These are phyloP conservation scores for Calonectria leucothoes DNA, from an alignment of 2,329 filamentous ascomycete species.

Conservation along the genomic window DNA sequence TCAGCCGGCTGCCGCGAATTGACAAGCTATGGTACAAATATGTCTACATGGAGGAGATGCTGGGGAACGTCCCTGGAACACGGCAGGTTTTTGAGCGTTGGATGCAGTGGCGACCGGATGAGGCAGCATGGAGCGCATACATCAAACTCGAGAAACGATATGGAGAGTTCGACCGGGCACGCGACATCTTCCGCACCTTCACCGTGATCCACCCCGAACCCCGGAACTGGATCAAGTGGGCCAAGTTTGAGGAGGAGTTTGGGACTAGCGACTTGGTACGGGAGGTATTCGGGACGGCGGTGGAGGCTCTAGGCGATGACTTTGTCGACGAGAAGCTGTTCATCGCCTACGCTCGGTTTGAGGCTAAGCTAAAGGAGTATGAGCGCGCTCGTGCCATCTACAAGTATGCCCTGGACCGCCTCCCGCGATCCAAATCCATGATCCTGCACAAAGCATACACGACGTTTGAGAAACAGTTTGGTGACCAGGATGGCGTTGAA, in stretches of 20 bases:
- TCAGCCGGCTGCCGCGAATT: conserved; percentile 88
- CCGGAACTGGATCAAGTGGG: conserved; percentile 99
- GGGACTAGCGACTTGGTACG: conserved; percentile 92
- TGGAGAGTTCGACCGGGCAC: conserved; percentile 88
- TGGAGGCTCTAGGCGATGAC: conserved; percentile 91
- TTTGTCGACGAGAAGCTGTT: conserved; percentile 97
- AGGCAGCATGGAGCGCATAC: conserved; percentile 94
- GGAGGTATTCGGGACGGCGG: conserved; percentile 88
- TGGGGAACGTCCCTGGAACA: conserved; percentile 92
- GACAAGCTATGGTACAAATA: conserved; percentile 99
- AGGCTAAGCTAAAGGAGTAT: conserved; percentile 94
- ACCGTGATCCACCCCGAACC: conserved; percentile 94
- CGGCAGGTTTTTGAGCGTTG: conserved; percentile 96
- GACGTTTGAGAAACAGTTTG: conserved; percentile 98
- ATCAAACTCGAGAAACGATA: conserved; percentile 98
- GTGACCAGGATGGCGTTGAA: conserved; percentile 91
- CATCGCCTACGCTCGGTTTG: conserved; percentile 94
- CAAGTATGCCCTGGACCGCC: conserved; percentile 93
- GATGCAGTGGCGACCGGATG: conserved; percentile 98
- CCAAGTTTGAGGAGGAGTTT: conserved; percentile 95
- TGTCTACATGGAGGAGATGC: conserved; percentile 98
- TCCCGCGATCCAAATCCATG: conserved; percentile 88
- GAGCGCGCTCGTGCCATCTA: conserved; percentile 95
- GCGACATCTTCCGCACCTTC: conserved; percentile 89
- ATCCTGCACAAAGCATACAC: conserved; percentile 93